Conservation (phyloP, 192 early-diverging fungal genomes). For the Polychytrium aggregatum region DNA sequence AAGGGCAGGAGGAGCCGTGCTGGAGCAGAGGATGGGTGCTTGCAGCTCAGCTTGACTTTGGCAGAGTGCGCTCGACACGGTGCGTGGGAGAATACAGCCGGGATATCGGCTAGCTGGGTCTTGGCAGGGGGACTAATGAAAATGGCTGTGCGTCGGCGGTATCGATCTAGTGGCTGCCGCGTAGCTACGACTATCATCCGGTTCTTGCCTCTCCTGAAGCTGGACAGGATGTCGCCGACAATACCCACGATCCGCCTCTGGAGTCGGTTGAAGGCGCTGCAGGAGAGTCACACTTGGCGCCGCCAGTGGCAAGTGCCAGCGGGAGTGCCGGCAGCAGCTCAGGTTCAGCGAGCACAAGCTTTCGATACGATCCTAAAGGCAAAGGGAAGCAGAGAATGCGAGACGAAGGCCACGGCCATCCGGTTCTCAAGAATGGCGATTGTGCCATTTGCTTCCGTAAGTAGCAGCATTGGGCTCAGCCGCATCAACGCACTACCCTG, state of each 20-base stretch:
- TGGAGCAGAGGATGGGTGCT: no score
- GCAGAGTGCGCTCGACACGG: neutral
- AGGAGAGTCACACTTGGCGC: no score
- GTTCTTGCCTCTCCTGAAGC: constrained; percentile 29
- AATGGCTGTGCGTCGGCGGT: neutral
- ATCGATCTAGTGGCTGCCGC: constrained; percentile 50
- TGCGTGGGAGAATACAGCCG: no score
- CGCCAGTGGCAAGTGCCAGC: no score
- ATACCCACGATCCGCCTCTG: constrained; percentile 5
- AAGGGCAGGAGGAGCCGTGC: no score
- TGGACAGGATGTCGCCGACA: constrained; percentile 17
- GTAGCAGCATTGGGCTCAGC: neutral
- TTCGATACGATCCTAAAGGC: neutral
- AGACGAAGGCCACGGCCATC: neutral
- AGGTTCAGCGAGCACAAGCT: no score
- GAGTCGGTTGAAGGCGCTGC: constrained; percentile 5
- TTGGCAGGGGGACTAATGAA: neutral
- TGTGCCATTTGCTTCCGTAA: constrained; percentile 52
- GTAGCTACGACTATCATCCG: constrained; percentile 60
- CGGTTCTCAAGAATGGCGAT: constrained; percentile 15
- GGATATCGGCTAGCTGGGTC: no score
- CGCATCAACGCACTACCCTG: no score
- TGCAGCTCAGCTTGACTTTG: constrained; percentile 2
- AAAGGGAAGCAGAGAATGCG: neutral
- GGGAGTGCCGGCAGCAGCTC: no score